Conservation (phyloP, 768 basidiomycete genomes). For the Suillus bovinus region DNA sequence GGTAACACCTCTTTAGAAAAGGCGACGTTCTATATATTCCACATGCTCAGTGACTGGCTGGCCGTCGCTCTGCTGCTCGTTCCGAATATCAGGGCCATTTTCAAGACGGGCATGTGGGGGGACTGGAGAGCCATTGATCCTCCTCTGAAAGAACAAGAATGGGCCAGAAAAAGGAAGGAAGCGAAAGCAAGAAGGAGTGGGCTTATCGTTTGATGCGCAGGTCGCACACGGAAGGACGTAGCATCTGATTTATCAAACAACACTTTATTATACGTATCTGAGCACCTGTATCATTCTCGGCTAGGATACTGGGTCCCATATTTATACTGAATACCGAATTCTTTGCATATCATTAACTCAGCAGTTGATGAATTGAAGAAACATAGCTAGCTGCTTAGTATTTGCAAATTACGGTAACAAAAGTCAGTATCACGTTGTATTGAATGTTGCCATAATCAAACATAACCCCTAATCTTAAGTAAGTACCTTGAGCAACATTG, state of each 20-base stretch:
- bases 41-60: slow-evolving; percentile 47
- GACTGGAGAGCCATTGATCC: slow-evolving; percentile 17
- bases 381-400: background rate
- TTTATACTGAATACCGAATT: background rate
- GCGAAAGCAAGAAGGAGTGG: slow-evolving; percentile 6
- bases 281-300: background rate
- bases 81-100: slow-evolving; percentile 32
- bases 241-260: background rate
- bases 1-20: slow-evolving; percentile 39
- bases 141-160: slow-evolving; percentile 2
- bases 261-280: background rate
- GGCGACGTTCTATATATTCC: slow-evolving; percentile 44
- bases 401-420: background rate
- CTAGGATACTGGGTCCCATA: background rate
- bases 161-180: slow-evolving; percentile 2
- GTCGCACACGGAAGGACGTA: background rate
- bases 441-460: background rate
- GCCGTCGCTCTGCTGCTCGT: slow-evolving; percentile 30
- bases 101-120: slow-evolving; percentile 28
- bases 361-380: background rate
- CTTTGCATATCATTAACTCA: background rate
- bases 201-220: background rate
- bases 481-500: no score
- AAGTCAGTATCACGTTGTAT: no score
- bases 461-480: background rate